Evolutionary conservation across 139 green algal genomes (phyloP).

Genomic region (Chlamydomonas sphaeroides): DNA sequence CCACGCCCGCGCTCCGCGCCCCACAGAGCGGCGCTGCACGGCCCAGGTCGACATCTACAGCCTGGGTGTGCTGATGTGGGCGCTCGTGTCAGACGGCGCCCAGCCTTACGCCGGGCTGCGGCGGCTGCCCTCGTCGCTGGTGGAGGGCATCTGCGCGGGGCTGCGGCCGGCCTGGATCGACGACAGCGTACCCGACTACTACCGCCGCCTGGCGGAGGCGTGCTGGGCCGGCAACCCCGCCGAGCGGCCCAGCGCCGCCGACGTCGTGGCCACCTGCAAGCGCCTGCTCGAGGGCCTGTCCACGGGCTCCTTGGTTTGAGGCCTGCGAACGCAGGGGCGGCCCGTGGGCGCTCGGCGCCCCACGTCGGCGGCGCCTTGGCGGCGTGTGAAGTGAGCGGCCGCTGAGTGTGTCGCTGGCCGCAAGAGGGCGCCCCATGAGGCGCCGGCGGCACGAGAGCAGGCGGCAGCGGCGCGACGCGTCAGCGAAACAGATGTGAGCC

Average conservation of each 20-base stretch:
- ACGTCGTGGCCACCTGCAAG: background rate
- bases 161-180: conserved; percentile 7
- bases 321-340: too few species aligned
- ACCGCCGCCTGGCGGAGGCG: background rate
- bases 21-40: background rate
- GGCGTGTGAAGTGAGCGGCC: too few species aligned
- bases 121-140: background rate
- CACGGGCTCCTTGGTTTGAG: too few species aligned
- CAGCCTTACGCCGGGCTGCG: background rate
- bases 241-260: background rate
- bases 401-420: too few species aligned
- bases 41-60: background rate
- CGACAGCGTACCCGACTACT: conserved; percentile 5
- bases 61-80: conserved; percentile 1
- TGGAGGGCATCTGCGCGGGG: conserved; percentile 19
- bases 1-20: too few species aligned
- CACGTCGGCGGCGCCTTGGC: too few species aligned
- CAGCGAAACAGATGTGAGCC: too few species aligned
- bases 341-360: too few species aligned
- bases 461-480: too few species aligned
- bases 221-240: background rate
- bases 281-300: background rate
- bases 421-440: too few species aligned
- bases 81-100: conserved; percentile 2
- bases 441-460: too few species aligned